phyloP scores from a whole-genome alignment of 2,329 filamentous ascomycete species.

The Biscogniauxia sp. region DNA sequence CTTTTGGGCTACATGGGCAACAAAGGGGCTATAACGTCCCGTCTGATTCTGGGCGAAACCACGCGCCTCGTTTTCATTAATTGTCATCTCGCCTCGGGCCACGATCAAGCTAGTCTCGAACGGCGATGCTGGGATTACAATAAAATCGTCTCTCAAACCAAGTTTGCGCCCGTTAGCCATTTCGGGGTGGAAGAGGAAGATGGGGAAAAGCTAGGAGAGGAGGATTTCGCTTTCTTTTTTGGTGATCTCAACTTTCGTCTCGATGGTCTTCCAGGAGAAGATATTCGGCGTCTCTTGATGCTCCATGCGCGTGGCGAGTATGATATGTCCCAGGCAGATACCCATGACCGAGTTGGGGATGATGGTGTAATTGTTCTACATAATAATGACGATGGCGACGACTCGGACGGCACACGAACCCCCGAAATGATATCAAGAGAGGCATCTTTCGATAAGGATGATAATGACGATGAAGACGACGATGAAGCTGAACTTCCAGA shows the following conservation, averaged over 20 bases:
- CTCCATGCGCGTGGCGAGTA: slow-evolving; percentile 81
- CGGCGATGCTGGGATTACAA: slow-evolving; percentile 85
- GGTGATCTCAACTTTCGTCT: slow-evolving; percentile 95
- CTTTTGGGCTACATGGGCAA: slow-evolving; percentile 93
- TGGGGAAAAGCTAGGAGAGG: slow-evolving; percentile 72
- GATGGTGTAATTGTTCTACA: slow-evolving; percentile 51
- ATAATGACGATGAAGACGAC: slow-evolving; percentile 34
- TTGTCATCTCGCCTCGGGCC: slow-evolving; percentile 84
- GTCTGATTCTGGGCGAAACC: slow-evolving; percentile 84
- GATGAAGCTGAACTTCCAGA: slow-evolving; percentile 44
- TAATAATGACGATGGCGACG: slow-evolving; percentile 47
- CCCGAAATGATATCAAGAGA: slow-evolving; percentile 33
- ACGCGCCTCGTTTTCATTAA: slow-evolving; percentile 89
- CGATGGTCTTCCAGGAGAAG: slow-evolving; percentile 82
- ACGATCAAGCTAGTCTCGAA: slow-evolving; percentile 73
- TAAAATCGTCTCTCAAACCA: slow-evolving; percentile 73
- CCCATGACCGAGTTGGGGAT: slow-evolving; percentile 40
- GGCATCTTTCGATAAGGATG: slow-evolving; percentile 27
- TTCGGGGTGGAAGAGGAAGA: slow-evolving; percentile 65
- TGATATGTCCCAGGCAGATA: slow-evolving; percentile 48
- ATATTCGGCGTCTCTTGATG: slow-evolving; percentile 80
- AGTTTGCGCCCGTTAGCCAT: slow-evolving; percentile 71
- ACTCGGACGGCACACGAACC: slow-evolving; percentile 34
- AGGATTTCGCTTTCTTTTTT: slow-evolving; percentile 95
- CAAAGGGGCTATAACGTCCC: slow-evolving; percentile 82